Evolutionary conservation across 495 filamentous ascomycete genomes (phyloP).

Genomic region (Hypoxylon fuscum): DNA sequence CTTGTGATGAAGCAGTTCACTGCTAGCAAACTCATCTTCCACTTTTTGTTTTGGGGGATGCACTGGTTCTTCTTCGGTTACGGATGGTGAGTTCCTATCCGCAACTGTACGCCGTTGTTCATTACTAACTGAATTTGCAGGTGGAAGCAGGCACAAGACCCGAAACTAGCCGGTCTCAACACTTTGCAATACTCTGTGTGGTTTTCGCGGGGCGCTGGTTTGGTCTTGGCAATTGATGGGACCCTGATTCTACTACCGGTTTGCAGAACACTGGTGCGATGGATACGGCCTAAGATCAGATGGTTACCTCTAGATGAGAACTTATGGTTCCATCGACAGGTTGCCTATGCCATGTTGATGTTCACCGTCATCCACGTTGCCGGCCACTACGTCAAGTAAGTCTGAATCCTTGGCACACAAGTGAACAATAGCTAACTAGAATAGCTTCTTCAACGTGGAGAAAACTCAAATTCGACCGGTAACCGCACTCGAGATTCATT

Average conservation of each 20-base stretch:
- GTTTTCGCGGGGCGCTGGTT: slow-evolving; percentile 91
- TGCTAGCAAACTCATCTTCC: slow-evolving; percentile 76
- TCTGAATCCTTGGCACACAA: slow-evolving; percentile 23
- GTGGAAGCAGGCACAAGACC: slow-evolving; percentile 77
- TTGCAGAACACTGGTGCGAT: slow-evolving; percentile 88
- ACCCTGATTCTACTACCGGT: slow-evolving; percentile 91
- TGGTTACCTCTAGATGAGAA: slow-evolving; percentile 94
- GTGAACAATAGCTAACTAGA: slow-evolving; percentile 35
- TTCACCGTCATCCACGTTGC: slow-evolving; percentile 81
- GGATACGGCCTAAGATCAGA: slow-evolving; percentile 83
- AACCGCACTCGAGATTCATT: slow-evolving; percentile 92
- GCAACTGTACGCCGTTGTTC: background rate
- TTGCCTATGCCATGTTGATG: slow-evolving; percentile 86
- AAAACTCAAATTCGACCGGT: slow-evolving; percentile 81
- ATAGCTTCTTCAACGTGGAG: slow-evolving; percentile 95
- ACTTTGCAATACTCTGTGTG: slow-evolving; percentile 87
- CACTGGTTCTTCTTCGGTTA: slow-evolving; percentile 84
- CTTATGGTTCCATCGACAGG: slow-evolving; percentile 95
- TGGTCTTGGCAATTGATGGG: slow-evolving; percentile 82
- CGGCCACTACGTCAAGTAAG: slow-evolving; percentile 95
- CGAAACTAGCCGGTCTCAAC: slow-evolving; percentile 78
- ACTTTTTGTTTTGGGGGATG: slow-evolving; percentile 83
- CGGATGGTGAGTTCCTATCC: slow-evolving; percentile 77
- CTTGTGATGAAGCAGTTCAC: slow-evolving; percentile 69
- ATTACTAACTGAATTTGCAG: slow-evolving; percentile 56